Evolutionary conservation across 2,329 filamentous ascomycete species (phyloP).

Genomic region (Intubia oerlemansii): DNA sequence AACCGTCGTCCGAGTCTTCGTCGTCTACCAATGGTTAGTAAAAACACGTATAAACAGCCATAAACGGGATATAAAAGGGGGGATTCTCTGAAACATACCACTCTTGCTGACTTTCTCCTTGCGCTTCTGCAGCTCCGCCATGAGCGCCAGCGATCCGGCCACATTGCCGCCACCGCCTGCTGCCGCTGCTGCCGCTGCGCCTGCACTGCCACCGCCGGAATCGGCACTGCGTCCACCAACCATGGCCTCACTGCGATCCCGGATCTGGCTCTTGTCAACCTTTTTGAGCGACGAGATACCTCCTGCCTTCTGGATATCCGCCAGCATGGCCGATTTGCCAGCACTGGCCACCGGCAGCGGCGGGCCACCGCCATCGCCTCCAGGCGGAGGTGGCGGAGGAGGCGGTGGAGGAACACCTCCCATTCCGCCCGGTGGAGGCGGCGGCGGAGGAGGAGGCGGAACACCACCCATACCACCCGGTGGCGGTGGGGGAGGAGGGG

Average conservation of each 20-base stretch:
- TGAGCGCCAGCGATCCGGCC: conserved; percentile 65
- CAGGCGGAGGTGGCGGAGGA: conserved; percentile 23
- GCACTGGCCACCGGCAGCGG: conserved; percentile 20
- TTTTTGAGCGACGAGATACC: conserved; percentile 52
- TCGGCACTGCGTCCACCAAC: conserved; percentile 26
- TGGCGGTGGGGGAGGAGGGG: conserved; percentile 25
- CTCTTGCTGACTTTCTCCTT: conserved; percentile 90
- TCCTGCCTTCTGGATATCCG: conserved; percentile 50
- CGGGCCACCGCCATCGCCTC: conserved; percentile 21
- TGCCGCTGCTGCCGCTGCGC: conserved; percentile 49
- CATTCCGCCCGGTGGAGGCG: conserved; percentile 13
- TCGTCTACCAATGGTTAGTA: conserved; percentile 6
- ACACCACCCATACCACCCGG: conserved; percentile 13
- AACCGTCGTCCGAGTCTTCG: conserved; percentile 5
- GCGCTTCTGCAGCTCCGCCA: conserved; percentile 55
- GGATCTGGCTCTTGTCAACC: conserved; percentile 47
- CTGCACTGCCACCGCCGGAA: conserved; percentile 28
- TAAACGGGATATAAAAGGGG: background rate
- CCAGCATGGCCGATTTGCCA: conserved; percentile 39
- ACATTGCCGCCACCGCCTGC: conserved; percentile 44
- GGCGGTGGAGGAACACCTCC: conserved; percentile 24
- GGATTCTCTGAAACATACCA: conserved; percentile 37
- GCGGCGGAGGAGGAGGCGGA: conserved; percentile 15
- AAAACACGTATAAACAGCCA: conserved; percentile 2
- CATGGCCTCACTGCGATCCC: conserved; percentile 45